Evolutionary conservation across 139 green algal species (phyloP).

Genomic region (Tetraselmis striata): DNA sequence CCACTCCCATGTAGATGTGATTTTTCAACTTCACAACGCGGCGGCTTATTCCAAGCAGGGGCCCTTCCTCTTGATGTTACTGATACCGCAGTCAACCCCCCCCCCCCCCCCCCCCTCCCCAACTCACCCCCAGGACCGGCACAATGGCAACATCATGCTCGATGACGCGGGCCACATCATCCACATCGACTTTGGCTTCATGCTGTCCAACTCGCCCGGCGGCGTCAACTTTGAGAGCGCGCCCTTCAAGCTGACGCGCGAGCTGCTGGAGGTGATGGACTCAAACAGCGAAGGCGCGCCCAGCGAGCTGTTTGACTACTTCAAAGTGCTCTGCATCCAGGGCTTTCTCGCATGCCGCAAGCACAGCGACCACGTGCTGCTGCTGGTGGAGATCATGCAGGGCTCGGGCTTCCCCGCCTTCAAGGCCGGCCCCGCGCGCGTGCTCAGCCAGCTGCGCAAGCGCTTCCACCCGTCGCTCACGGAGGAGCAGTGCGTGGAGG

Average conservation of each 20-base stretch:
- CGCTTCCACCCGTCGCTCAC: conserved; percentile 63
- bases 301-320: conserved; percentile 87
- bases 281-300: conserved; percentile 67
- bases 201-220: conserved; percentile 80
- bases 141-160: conserved; percentile 90
- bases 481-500: conserved; percentile 70
- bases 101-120: too few relatives aligned
- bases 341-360: conserved; percentile 88
- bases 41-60: too few relatives aligned
- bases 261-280: conserved; percentile 97
- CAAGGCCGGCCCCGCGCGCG: conserved; percentile 61
- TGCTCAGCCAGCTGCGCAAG: conserved; percentile 74
- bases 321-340: conserved; percentile 91
- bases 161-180: conserved; percentile 80
- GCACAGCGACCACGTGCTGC: conserved; percentile 82
- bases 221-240: conserved; percentile 78
- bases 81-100: too few relatives aligned
- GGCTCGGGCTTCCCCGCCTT: conserved; percentile 86
- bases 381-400: conserved; percentile 88
- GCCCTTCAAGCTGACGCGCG: conserved; percentile 89
- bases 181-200: conserved; percentile 99
- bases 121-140: conserved; percentile 28
- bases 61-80: too few relatives aligned
- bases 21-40: too few relatives aligned
- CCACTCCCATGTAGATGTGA: too few relatives aligned